Evolutionary conservation across 441 rosid genomes (phyloP), one percentile per base, ranked within the genome.

Genomic region (Aquilaria agallochum): DNA sequence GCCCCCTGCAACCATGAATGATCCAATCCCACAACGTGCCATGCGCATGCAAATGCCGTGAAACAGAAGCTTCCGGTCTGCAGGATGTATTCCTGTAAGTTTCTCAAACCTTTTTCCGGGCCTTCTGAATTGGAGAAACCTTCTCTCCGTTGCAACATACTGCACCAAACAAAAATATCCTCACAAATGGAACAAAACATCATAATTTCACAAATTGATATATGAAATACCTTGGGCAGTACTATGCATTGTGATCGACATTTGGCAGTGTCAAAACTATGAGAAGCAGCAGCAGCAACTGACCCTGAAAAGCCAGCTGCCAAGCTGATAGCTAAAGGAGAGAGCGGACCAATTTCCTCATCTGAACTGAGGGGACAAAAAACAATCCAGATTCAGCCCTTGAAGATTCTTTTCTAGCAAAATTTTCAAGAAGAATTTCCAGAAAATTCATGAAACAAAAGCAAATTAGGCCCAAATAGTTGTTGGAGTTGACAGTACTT

Each of bases 281-380:
- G 99, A 61, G 99, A 95, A 64, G 88, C 95, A 49, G 93, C 98
- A 65, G 98, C 97, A 70, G 93, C 99, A 65, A 88, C n/a, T 33
- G 83, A 74, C 70, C 98, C 95, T 0, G 99, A 95, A 67, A 92
- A 68, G 15, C 95, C 98, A 71, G 99, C 98, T 0, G 96, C 92
- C 64, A 88, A 60, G 68, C 90, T 92, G 62, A 80, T 70, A 52
- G 83, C 73, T 45, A 84, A 32, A 0, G 90, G 89, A 68, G 85
- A 77, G 66, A 95, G 75, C 4, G 97, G 91, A 52, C 89, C 93
- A 9, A 86, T 65, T 66, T 89, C 97, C 67, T 84, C 96, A 71
- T 83, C 84, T 31, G 79, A 77, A 54, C 97, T 91, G 80, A 59
- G 5, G 36, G 34, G 62, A 44, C 14, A 62, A 64, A 51, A 32